A percentile compares a stretch with the other conserved stretches of the same genome.
phyloP scores from a whole-genome alignment of 2,329 filamentous ascomycete species.

The Cladorrhinum sp. region DNA sequence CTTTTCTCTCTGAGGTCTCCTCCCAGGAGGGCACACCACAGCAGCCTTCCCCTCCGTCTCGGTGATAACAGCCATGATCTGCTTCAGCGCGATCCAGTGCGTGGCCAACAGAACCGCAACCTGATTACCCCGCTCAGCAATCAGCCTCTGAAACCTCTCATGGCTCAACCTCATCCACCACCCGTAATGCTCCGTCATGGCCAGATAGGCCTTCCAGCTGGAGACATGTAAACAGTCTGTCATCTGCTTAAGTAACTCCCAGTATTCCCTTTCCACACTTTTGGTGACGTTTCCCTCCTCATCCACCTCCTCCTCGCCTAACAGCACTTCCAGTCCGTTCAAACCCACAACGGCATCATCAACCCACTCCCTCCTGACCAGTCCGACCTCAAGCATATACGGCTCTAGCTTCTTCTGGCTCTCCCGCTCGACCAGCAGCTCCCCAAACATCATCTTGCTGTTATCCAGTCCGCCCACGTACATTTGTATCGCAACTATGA shows the following conservation, averaged over 20 bases:
- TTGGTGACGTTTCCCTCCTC: slow-evolving; percentile 10
- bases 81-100: slow-evolving; percentile 55
- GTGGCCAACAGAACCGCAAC: slow-evolving; percentile 47
- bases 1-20: neutral
- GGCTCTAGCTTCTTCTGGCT: slow-evolving; percentile 41
- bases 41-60: slow-evolving; percentile 36
- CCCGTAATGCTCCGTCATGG: slow-evolving; percentile 48
- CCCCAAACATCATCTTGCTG: slow-evolving; percentile 49
- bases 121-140: slow-evolving; percentile 44
- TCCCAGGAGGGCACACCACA: slow-evolving; percentile 18
- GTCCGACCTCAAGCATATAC: slow-evolving; percentile 44
- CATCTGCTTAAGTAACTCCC: slow-evolving; percentile 44
- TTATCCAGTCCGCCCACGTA: slow-evolving; percentile 38
- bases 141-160: slow-evolving; percentile 47
- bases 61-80: slow-evolving; percentile 51
- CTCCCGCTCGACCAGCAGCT: slow-evolving; percentile 42
- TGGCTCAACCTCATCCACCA: slow-evolving; percentile 60
- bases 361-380: slow-evolving; percentile 44
- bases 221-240: slow-evolving; percentile 51
- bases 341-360: slow-evolving; percentile 47
- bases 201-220: slow-evolving; percentile 52
- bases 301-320: slow-evolving; percentile 25
- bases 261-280: slow-evolving; percentile 45
- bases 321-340: slow-evolving; percentile 40
- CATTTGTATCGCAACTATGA: slow-evolving; percentile 55